Conservation (phyloP, 2,329 filamentous ascomycete species). For the Ceratocystis colombiana region DNA sequence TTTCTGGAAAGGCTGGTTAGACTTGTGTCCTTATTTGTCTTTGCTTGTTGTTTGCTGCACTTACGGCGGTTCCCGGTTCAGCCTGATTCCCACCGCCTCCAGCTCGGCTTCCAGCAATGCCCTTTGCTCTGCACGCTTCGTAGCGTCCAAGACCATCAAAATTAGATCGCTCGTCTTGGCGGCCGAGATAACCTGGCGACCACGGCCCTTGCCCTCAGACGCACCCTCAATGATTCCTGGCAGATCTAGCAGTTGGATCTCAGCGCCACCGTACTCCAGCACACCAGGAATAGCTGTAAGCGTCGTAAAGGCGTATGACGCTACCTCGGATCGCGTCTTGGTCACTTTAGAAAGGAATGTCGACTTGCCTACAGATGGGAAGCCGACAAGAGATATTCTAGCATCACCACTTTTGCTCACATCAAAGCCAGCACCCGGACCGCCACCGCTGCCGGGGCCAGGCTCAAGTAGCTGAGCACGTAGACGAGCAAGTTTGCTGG, state of each 20-base stretch:
- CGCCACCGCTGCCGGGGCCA: slow-evolving; percentile 63
- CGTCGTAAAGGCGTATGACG: slow-evolving; percentile 94
- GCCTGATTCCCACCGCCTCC: slow-evolving; percentile 84
- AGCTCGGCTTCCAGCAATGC: slow-evolving; percentile 82
- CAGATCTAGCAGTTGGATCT: slow-evolving; percentile 95
- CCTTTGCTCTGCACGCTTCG: slow-evolving; percentile 89
- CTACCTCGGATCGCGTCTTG: slow-evolving; percentile 92
- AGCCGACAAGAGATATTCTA: slow-evolving; percentile 93
- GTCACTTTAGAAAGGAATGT: slow-evolving; percentile 99
- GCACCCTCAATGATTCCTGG: slow-evolving; percentile 98
- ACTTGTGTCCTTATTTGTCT: neutral
- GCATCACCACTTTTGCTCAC: slow-evolving; percentile 96
- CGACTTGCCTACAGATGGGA: slow-evolving; percentile 96
- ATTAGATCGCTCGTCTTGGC: slow-evolving; percentile 98
- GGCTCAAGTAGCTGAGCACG: slow-evolving; percentile 92
- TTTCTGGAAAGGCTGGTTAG: slow-evolving; percentile 47
- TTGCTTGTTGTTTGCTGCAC: slow-evolving; percentile 30
- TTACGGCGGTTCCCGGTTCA: slow-evolving; percentile 85
- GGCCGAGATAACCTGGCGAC: slow-evolving; percentile 90
- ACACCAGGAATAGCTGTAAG: slow-evolving; percentile 95
- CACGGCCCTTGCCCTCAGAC: slow-evolving; percentile 87
- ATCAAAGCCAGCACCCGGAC: slow-evolving; percentile 76
- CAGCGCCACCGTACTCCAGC: slow-evolving; percentile 91
- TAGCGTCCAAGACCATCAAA: slow-evolving; percentile 93
- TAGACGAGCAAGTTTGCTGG: slow-evolving; percentile 86